Percentiles rank a stretch among this genome's conserved stretches.
Evolutionary conservation across 208 protist genomes (phyloP).

Genomic region (Trypanosoma avium): DNA sequence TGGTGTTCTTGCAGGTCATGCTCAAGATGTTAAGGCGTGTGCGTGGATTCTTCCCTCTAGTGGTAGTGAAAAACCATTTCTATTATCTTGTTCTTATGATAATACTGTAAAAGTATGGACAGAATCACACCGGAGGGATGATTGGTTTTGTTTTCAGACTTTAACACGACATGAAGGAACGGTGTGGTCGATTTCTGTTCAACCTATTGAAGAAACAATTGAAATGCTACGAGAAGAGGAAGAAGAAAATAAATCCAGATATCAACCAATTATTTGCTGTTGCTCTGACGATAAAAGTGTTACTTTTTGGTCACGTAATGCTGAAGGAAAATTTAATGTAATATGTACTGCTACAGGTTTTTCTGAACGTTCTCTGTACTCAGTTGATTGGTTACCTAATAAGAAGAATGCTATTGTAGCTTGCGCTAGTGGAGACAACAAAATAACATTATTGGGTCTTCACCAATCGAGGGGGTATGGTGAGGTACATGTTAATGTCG

Average conservation of each 20-base stretch:
- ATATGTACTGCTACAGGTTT: conserved; percentile 44
- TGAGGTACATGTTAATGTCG: conserved; percentile 26
- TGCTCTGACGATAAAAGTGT: conserved; percentile 75
- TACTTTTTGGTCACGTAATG: conserved; percentile 62
- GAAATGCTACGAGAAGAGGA: conserved; percentile 24
- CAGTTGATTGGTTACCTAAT: conserved; percentile 65
- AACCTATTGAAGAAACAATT: conserved; percentile 53
- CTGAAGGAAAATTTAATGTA: conserved; percentile 37
- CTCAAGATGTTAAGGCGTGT: conserved; percentile 91
- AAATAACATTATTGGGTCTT: conserved; percentile 66
- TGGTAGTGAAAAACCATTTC: conserved; percentile 33
- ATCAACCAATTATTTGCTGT: conserved; percentile 62
- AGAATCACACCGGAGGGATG: conserved; percentile 66
- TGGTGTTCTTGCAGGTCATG: conserved; percentile 85
- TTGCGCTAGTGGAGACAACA: conserved; percentile 84
- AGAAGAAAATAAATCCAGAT: conserved; percentile 19
- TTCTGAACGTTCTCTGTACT: conserved; percentile 72
- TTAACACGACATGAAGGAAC: conserved; percentile 74
- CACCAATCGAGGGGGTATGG: conserved; percentile 27
- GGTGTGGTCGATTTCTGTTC: conserved; percentile 82
- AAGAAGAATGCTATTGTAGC: conserved; percentile 47
- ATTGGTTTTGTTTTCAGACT: conserved; percentile 87
- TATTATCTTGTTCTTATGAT: conserved; percentile 83
- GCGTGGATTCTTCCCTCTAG: conserved; percentile 54
- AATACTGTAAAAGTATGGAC: conserved; percentile 70